Percentiles rank a stretch among this genome's conserved stretches.
Conservation (phyloP, 805 yeast species). For the Candida nanaspora region DNA sequence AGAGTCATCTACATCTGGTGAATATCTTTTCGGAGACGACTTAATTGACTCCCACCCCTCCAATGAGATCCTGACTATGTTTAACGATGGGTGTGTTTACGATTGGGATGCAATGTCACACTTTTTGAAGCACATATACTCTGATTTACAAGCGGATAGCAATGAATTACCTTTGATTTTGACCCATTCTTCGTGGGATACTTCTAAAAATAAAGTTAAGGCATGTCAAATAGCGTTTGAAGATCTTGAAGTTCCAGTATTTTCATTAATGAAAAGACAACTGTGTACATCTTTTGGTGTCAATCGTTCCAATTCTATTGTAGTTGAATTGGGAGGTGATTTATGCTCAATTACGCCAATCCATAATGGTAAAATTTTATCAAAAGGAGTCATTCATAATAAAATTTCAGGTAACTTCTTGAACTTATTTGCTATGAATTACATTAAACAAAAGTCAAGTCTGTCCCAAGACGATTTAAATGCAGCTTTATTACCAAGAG, state of each 20-base stretch:
- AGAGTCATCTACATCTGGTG: constrained; percentile 18
- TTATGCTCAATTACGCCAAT: constrained; percentile 70
- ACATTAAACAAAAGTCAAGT: constrained; percentile 29
- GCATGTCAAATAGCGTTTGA: constrained; percentile 73
- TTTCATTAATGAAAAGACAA: constrained; percentile 71
- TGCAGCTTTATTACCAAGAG: constrained; percentile 26
- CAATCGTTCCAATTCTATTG: constrained; percentile 71
- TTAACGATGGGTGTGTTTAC: constrained; percentile 58
- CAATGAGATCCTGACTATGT: constrained; percentile 48
- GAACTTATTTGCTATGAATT: constrained; percentile 53
- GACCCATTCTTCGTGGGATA: constrained; percentile 59
- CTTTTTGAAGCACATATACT: constrained; percentile 63
- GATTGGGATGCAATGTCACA: constrained; percentile 65
- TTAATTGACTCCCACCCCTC: constrained; percentile 36
- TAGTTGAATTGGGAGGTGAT: constrained; percentile 73
- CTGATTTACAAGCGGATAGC: constrained; percentile 33
- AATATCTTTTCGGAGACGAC: constrained; percentile 29
- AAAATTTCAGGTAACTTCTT: constrained; percentile 82
- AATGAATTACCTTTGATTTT: constrained; percentile 60
- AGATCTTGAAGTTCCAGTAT: constrained; percentile 64
- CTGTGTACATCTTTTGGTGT: constrained; percentile 71
- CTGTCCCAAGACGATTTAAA: constrained; percentile 22
- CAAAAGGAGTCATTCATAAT: constrained; percentile 58
- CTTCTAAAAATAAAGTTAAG: constrained; percentile 45
- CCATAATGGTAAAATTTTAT: constrained; percentile 62